These are phyloP conservation scores for Aspergillus taichungensis DNA, from an alignment of 495 filamentous ascomycete species.

Conservation along the genomic window DNA sequence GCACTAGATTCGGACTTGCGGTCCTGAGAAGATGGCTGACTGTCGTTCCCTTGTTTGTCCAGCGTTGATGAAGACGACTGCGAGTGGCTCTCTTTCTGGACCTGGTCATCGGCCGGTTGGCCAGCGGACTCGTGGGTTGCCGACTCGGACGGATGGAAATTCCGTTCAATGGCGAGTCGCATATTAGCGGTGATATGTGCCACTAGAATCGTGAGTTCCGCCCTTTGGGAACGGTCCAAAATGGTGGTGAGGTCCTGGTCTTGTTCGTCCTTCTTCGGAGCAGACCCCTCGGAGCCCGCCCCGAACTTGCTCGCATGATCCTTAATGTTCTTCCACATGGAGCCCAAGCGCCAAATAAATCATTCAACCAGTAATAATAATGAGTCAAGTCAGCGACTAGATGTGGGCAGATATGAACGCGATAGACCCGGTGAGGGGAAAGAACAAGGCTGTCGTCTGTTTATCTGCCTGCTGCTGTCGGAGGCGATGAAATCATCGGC, in stretches of 20 bases:
- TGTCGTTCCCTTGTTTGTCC: slow-evolving; percentile 7
- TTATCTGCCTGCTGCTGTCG: not conserved
- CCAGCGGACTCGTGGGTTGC: not conserved
- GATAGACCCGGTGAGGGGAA: not conserved
- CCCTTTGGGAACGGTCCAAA: slow-evolving; percentile 40
- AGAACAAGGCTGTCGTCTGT: slow-evolving; percentile 2
- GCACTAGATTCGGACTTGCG: slow-evolving; percentile 27
- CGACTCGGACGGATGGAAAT: slow-evolving; percentile 24
- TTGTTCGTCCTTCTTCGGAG: slow-evolving; percentile 15
- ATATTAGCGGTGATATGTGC: slow-evolving; percentile 35
- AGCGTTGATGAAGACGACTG: not conserved
- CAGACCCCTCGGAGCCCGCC: slow-evolving; percentile 15
- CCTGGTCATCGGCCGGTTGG: not conserved
- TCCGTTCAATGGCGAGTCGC: slow-evolving; percentile 32
- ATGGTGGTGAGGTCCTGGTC: slow-evolving; percentile 42
- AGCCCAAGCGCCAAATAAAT: not conserved
- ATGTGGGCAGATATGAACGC: not conserved
- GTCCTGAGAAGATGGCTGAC: slow-evolving; percentile 14
- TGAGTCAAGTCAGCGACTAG: too few species aligned
- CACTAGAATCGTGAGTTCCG: slow-evolving; percentile 40
- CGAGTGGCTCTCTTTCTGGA: not conserved
- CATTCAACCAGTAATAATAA: too few species aligned
- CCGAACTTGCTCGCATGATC: slow-evolving; percentile 29
- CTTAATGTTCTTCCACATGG: slow-evolving; percentile 35
- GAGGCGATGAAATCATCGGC: slow-evolving; percentile 6